phyloP scores from a whole-genome alignment of 2,329 filamentous ascomycete genomes.

The Shiraia bambusicola region DNA sequence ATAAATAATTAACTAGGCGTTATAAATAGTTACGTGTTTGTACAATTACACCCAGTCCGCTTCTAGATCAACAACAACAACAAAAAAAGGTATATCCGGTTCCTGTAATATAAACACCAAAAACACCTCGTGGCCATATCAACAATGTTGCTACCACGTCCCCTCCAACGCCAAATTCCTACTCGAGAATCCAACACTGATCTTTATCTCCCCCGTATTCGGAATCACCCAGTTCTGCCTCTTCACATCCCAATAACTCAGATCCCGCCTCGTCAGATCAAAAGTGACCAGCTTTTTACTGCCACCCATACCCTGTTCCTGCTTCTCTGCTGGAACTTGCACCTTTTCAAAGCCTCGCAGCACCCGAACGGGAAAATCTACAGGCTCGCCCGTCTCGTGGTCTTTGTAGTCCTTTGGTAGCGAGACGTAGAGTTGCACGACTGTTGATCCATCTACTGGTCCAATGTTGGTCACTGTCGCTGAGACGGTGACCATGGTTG shows the following conservation, averaged over 20 bases:
- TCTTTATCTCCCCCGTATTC: conserved; percentile 29
- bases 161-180: conserved; percentile 34
- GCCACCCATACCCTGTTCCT: conserved; percentile 22
- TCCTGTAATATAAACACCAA: too few species aligned
- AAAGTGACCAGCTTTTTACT: conserved; percentile 36
- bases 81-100: too few species aligned
- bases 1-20: too few species aligned
- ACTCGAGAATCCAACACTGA: conserved; percentile 39
- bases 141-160: conserved; percentile 25
- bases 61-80: too few species aligned
- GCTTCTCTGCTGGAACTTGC: conserved; percentile 27
- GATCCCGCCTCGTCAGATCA: conserved; percentile 43
- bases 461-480: conserved; percentile 65
- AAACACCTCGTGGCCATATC: not conserved
- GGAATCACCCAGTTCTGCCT: conserved; percentile 47
- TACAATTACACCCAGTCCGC: too few species aligned
- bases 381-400: conserved; percentile 45
- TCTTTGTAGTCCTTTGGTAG: conserved; percentile 50
- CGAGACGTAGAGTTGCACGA: conserved; percentile 60
- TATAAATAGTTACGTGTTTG: too few species aligned
- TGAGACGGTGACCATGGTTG: conserved; percentile 53
- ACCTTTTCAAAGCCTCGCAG: conserved; percentile 50
- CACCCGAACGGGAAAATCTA: conserved; percentile 58
- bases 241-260: conserved; percentile 46
- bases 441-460: conserved; percentile 52